These are phyloP conservation scores for Paramyrothecium sp. DNA, from an alignment of 2,329 filamentous ascomycete genomes.

Conservation along the genomic window DNA sequence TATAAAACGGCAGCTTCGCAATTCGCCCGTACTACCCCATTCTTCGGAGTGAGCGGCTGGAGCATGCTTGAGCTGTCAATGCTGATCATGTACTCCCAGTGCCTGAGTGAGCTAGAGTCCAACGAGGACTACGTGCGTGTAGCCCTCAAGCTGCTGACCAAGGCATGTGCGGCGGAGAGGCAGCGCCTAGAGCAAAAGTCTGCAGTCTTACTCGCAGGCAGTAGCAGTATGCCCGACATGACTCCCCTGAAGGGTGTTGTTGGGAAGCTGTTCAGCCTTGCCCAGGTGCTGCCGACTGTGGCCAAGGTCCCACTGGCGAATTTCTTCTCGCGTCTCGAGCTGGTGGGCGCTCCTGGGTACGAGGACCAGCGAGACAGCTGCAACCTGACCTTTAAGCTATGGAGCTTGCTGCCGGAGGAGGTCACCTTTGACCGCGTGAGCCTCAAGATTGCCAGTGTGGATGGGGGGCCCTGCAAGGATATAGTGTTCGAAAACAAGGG, in stretches of 20 bases:
- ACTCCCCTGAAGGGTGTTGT: conserved; percentile 47
- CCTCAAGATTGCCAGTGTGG: conserved; percentile 59
- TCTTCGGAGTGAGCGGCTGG: conserved; percentile 80
- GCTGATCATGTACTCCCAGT: conserved; percentile 81
- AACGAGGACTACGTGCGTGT: conserved; percentile 78
- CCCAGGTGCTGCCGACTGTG: conserved; percentile 50
- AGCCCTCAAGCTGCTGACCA: conserved; percentile 71
- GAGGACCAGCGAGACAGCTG: conserved; percentile 73
- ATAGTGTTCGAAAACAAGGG: conserved; percentile 30
- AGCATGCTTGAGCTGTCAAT: conserved; percentile 76
- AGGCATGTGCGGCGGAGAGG: conserved; percentile 56
- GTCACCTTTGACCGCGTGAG: conserved; percentile 65
- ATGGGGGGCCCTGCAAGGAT: conserved; percentile 60
- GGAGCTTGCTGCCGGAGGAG: conserved; percentile 70
- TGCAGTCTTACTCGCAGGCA: conserved; percentile 13
- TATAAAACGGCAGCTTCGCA: conserved; percentile 71
- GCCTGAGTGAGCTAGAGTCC: conserved; percentile 72
- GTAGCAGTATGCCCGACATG: conserved; percentile 19
- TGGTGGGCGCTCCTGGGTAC: conserved; percentile 70
- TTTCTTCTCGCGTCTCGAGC: conserved; percentile 69
- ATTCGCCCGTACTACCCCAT: conserved; percentile 75
- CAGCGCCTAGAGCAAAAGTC: conserved; percentile 41
- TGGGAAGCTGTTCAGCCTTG: conserved; percentile 43
- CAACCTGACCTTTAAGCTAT: conserved; percentile 63
- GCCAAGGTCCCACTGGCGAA: conserved; percentile 66